Percentiles rank a stretch among this genome's conserved stretches.
phyloP scores from a whole-genome alignment of 73 alveolate genomes.

The Symbiodinium natans region DNA sequence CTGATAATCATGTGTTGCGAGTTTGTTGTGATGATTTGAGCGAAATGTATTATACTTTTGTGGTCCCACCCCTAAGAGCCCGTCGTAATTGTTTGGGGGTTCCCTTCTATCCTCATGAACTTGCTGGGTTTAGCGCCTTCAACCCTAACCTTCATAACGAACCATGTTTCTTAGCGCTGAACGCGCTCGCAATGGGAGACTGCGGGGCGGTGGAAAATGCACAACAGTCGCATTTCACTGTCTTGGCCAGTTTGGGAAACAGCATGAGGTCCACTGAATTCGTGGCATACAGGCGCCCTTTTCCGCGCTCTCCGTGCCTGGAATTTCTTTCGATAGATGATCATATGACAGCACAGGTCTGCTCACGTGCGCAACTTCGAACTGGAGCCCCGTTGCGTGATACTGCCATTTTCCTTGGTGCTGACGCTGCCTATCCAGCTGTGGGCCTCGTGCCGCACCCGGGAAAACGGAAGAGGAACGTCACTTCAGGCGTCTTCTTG shows the following conservation, averaged over 20 bases:
- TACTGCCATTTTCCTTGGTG: neutral
- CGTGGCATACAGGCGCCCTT: neutral
- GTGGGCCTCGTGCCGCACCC: neutral
- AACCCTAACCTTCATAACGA: neutral
- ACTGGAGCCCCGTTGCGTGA: neutral
- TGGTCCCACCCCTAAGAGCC: neutral
- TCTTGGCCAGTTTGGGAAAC: neutral
- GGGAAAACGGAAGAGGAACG: neutral
- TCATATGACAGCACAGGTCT: neutral
- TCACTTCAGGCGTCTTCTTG: neutral
- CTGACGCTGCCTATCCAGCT: neutral
- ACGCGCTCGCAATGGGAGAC: slow-evolving; percentile 10
- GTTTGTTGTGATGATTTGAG: neutral
- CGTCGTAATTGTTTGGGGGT: neutral
- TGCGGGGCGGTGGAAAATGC: neutral
- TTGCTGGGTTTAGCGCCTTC: neutral
- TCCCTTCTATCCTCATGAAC: neutral
- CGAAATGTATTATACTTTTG: neutral
- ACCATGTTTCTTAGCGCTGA: neutral
- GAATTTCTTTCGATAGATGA: neutral
- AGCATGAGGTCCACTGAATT: neutral
- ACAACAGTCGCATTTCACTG: neutral
- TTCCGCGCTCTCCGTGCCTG: neutral
- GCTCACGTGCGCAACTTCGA: neutral
- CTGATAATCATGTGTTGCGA: neutral